phyloP scores from a whole-genome alignment of 73 alveolate species.

The Blepharisma japonicum region DNA sequence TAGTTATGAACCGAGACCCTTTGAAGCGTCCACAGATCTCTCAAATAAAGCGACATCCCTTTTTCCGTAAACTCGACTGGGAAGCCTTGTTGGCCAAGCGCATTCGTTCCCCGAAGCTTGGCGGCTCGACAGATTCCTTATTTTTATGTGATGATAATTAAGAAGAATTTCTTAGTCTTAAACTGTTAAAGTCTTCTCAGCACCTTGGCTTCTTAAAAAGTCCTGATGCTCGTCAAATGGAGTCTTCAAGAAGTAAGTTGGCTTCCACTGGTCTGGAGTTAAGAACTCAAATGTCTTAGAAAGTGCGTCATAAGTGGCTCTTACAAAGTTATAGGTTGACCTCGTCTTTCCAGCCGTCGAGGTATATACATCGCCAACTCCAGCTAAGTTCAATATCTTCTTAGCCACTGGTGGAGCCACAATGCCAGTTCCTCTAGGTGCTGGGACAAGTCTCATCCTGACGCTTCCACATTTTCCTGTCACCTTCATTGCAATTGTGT shows the following conservation, averaged over 20 bases:
- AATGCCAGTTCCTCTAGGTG: constrained; percentile 99
- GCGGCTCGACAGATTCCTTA: too few relatives aligned
- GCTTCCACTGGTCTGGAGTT: constrained; percentile 99
- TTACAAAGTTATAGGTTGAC: constrained; percentile 97
- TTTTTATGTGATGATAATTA: too few relatives aligned
- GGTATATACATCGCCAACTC: constrained; percentile 98
- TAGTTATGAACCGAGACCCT: constrained; percentile 8
- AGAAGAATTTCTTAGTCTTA: too few relatives aligned
- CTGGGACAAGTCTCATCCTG: constrained; percentile 99
- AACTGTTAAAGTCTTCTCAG: too few relatives aligned
- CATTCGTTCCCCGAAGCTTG: constrained; percentile 1
- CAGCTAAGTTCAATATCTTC: constrained; percentile 98
- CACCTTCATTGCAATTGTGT: constrained; percentile 98
- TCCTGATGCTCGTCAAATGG: constrained; percentile 86
- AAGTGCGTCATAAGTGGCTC: constrained; percentile 98
- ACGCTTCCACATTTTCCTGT: constrained; percentile 99
- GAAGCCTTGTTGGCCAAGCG: constrained; percentile 57
- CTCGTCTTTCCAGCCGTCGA: constrained; percentile 96
- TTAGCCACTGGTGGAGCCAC: constrained; percentile 99
- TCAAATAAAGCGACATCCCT: constrained; percentile 83
- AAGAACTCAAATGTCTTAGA: constrained; percentile 93
- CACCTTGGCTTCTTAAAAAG: constrained; percentile 42
- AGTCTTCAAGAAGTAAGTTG: constrained; percentile 62
- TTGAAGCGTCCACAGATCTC: constrained; percentile 30
- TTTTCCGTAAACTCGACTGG: constrained; percentile 92